A percentile compares a stretch with the other conserved stretches of the same genome.
Conservation (phyloP, 495 filamentous ascomycete species). For the Hypomontagnella monticulosa region DNA sequence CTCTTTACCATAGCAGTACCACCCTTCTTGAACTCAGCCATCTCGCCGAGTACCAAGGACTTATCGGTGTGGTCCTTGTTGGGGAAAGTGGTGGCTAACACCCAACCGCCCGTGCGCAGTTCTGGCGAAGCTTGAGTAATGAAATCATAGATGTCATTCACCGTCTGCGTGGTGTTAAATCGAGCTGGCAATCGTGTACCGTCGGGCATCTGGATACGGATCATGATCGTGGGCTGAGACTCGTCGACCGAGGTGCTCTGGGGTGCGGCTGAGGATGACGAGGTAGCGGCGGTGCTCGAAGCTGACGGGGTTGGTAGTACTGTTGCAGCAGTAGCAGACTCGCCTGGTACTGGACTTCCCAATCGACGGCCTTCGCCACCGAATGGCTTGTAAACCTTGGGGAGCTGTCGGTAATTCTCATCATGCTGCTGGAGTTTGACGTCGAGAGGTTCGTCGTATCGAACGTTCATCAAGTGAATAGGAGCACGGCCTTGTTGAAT, state of each 20-base stretch:
- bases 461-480: conserved; percentile 86
- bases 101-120: conserved; percentile 71
- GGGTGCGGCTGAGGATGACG: conserved; percentile 48
- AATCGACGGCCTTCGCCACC: conserved; percentile 82
- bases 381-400: conserved; percentile 90
- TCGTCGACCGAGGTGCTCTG: conserved; percentile 71
- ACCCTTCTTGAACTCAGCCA: conserved; percentile 80
- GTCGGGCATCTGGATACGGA: conserved; percentile 91
- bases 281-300: conserved; percentile 56
- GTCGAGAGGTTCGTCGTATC: conserved; percentile 85
- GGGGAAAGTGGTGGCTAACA: conserved; percentile 94
- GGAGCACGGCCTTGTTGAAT: conserved; percentile 90
- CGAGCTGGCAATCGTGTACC: conserved; percentile 85
- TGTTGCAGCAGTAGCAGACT: conserved; percentile 48
- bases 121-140: conserved; percentile 72
- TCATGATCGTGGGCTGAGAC: conserved; percentile 76
- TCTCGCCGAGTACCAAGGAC: conserved; percentile 72
- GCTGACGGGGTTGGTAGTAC: conserved; percentile 43
- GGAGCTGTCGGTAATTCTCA: conserved; percentile 82
- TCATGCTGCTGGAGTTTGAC: conserved; percentile 88
- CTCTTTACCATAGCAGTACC: conserved; percentile 87
- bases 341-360: conserved; percentile 88
- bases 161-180: conserved; percentile 91
- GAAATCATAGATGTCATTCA: conserved; percentile 91
- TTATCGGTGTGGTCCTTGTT: conserved; percentile 90